These are phyloP conservation scores for Hymenoscyphus fraxineus DNA, from an alignment of 2,329 filamentous ascomycete species.

Conservation along the genomic window DNA sequence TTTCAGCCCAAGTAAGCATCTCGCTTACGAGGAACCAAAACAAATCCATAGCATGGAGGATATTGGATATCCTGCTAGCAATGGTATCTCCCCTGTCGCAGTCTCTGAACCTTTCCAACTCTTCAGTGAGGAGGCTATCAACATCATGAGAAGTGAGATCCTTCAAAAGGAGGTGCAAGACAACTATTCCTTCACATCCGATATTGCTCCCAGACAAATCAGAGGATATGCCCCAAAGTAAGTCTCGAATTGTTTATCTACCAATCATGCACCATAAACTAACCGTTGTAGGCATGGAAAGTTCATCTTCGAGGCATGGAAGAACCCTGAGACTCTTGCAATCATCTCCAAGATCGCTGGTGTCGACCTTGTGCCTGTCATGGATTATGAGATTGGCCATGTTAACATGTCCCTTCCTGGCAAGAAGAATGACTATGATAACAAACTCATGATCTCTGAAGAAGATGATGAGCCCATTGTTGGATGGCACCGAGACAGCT, in stretches of 20 bases:
- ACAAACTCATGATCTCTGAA: conserved; percentile 28
- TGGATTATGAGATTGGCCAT: conserved; percentile 56
- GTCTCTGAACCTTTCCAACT: conserved; percentile 63
- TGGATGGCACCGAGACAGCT: conserved; percentile 49
- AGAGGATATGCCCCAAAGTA: conserved; percentile 55
- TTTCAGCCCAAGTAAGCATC: conserved; percentile 54
- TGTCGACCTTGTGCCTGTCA: conserved; percentile 52
- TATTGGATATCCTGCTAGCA: conserved; percentile 50
- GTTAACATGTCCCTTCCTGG: conserved; percentile 49
- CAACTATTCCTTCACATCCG: conserved; percentile 56
- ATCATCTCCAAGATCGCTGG: conserved; percentile 55
- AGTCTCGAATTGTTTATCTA: conserved; percentile 29
- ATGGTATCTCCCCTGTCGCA: conserved; percentile 58
- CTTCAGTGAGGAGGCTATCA: conserved; percentile 58
- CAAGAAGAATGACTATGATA: conserved; percentile 26
- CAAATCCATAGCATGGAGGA: conserved; percentile 59
- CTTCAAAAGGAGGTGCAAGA: conserved; percentile 52
- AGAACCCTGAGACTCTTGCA: conserved; percentile 49
- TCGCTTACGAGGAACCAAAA: conserved; percentile 48
- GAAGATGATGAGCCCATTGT: conserved; percentile 38
- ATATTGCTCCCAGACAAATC: conserved; percentile 53
- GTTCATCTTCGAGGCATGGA: conserved; percentile 62
- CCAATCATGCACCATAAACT: conserved; percentile 15
- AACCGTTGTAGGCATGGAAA: conserved; percentile 50
- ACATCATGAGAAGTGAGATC: conserved; percentile 60